Evolutionary conservation across 176 grass and related monocot genomes (phyloP), one percentile per base, ranked within the genome.

Genomic region (Bromus sterilis): DNA sequence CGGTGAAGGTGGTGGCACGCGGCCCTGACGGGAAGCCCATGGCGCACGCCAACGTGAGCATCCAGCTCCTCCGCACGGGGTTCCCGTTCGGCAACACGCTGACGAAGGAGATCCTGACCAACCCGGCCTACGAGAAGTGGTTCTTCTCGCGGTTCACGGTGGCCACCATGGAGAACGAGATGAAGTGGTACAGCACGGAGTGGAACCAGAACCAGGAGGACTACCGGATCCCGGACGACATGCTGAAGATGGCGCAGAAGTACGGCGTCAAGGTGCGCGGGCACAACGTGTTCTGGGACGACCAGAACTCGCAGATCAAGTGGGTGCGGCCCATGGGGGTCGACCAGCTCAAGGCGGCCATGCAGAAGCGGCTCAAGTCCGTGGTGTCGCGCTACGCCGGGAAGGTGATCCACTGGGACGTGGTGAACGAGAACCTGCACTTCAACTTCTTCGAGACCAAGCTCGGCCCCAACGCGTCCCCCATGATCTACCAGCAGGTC

Each of bases 131-230:
- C 48, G 36, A 80, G 29, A 83, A 57, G 29, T 97, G 92, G 92
- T 97, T 97, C 71, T 29, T 92, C 28, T 92, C 89, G 5, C 91
- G 92, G 25, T 97, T 97, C 92, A 92, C 89, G 1, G 89, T 92
- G 32, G 79, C 94, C 71, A 97, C 92, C 30, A 94, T 97, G 76
- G 94, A 97, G 91, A 97, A 97, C 84, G 94, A 97, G 87, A 97
- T 97, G 94, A 94, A 94, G 79, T 97, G 94, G 94, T 97, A 92
- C 71, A 66, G 80, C 57, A 97, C 82, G 5, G 91, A 94, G 78
- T 44, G 14, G 59, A 65, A 11, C 36, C 41, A 49, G n/a, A 80
- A 83, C 13, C 42, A 85, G 10, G 85, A 82, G 71, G 57, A 90
- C 74, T 94, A 90, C 82, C 23, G 39, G 0, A 26, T 82, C 62